phyloP scores from a whole-genome alignment of 2,329 filamentous ascomycete genomes.

The Coniochaeta sp. region DNA sequence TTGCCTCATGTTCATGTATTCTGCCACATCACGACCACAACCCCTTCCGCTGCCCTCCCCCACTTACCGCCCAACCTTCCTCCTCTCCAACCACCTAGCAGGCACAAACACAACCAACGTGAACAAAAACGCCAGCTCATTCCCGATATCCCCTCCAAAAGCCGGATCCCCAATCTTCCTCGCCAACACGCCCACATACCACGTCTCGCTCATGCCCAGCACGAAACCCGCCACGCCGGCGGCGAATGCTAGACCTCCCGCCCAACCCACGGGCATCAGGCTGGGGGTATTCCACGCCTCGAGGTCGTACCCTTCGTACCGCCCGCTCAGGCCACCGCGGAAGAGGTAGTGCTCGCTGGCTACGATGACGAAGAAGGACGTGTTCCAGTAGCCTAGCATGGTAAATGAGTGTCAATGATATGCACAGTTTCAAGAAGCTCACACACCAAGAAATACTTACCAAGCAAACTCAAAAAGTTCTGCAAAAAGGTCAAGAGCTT shows the following conservation, averaged over 20 bases:
- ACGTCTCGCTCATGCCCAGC: conserved; percentile 53
- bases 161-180: conserved; percentile 29
- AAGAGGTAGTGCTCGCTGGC: conserved; percentile 44
- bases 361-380: conserved; percentile 39
- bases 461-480: conserved; percentile 31
- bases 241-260: conserved; percentile 33
- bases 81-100: conserved; percentile 39
- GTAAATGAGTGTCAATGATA: too few relatives aligned
- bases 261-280: conserved; percentile 35
- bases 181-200: conserved; percentile 41
- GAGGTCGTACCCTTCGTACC: conserved; percentile 36
- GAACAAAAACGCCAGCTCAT: conserved; percentile 43
- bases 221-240: conserved; percentile 41
- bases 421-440: too few relatives aligned
- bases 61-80: conserved; percentile 32
- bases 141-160: conserved; percentile 41
- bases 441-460: too few relatives aligned
- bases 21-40: too few relatives aligned
- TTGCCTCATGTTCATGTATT: too few relatives aligned
- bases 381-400: conserved; percentile 46
- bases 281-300: conserved; percentile 39
- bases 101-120: conserved; percentile 40
- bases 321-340: conserved; percentile 27
- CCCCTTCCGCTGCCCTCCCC: not conserved
- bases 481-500: conserved; percentile 35